Evolutionary conservation across 164 flowering plant species (phyloP).

Genomic region (Paratinospora sagittata): DNA sequence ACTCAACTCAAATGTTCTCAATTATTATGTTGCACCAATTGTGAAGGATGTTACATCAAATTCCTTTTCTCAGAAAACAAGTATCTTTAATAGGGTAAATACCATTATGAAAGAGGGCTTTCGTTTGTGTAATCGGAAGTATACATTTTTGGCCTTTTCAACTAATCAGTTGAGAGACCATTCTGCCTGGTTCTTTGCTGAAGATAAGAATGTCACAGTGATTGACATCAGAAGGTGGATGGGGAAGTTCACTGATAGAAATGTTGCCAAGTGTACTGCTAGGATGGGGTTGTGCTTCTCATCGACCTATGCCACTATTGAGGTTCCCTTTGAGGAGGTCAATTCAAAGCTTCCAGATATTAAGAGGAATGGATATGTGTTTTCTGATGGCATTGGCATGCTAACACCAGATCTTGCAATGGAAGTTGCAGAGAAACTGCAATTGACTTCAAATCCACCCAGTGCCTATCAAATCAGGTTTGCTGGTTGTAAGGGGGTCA

Average conservation of each 20-base stretch:
- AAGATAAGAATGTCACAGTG: constrained; percentile 33
- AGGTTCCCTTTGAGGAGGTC: constrained; percentile 58
- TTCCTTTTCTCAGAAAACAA: constrained; percentile 51
- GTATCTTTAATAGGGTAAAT: constrained; percentile 53
- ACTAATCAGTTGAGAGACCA: constrained; percentile 84
- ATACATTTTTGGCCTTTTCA: constrained; percentile 84
- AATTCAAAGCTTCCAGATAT: constrained; percentile 50
- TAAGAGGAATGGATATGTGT: constrained; percentile 53
- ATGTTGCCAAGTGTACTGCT: constrained; percentile 86
- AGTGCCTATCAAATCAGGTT: constrained; percentile 88
- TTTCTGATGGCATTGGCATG: constrained; percentile 95
- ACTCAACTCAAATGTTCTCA: constrained; percentile 45
- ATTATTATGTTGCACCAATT: constrained; percentile 55
- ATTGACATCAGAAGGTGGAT: constrained; percentile 51
- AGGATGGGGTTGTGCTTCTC: constrained; percentile 98
- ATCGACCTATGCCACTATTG: constrained; percentile 86
- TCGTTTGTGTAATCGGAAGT: constrained; percentile 67
- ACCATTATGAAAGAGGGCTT: constrained; percentile 56
- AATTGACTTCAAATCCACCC: constrained; percentile 49
- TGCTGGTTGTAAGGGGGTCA: constrained; percentile 93
- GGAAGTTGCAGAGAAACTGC: constrained; percentile 69
- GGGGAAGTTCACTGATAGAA: constrained; percentile 65
- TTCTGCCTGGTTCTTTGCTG: constrained; percentile 97
- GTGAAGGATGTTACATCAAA: constrained; percentile 47
- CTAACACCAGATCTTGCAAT: constrained; percentile 70